Conservation (phyloP, 179 eudicot genomes). For the Spergularia azorica region DNA sequence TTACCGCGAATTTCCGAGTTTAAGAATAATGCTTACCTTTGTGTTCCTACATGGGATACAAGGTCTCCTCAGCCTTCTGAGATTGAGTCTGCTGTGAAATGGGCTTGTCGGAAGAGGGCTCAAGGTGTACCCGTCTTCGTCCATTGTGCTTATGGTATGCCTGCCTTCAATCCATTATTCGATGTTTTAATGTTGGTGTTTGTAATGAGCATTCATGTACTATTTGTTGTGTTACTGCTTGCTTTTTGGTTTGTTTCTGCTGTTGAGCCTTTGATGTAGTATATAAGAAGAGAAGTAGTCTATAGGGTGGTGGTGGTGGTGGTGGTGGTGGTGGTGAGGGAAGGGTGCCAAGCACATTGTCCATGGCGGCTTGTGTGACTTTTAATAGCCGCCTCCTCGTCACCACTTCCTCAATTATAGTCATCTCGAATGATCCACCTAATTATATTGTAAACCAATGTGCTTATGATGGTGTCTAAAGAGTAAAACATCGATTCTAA, state of each 20-base stretch:
- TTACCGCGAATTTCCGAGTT: conserved; percentile 55
- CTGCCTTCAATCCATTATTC: neutral
- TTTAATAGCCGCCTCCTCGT: too few relatives aligned
- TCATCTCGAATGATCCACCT: neutral
- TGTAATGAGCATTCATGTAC: conserved; percentile 5
- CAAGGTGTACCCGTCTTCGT: conserved; percentile 61
- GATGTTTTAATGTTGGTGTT: neutral
- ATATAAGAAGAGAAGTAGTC: too few relatives aligned
- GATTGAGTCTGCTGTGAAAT: conserved; percentile 80
- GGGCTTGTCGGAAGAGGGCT: conserved; percentile 83
- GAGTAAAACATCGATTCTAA: too few relatives aligned
- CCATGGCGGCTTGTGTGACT: too few relatives aligned
- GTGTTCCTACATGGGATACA: conserved; percentile 90
- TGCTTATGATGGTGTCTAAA: too few relatives aligned
- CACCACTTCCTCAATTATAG: too few relatives aligned
- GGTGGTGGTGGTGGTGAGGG: too few relatives aligned
- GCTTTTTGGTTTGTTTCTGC: neutral
- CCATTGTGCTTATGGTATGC: conserved; percentile 92
- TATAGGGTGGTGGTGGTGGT: too few relatives aligned
- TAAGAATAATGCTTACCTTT: conserved; percentile 57
- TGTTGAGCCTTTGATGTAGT: neutral
- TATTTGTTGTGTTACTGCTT: neutral
- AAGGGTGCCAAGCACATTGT: too few relatives aligned
- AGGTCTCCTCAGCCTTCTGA: conserved; percentile 67
- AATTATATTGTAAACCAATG: too few relatives aligned